Evolutionary conservation across 257 asterid species (phyloP).

Genomic region (Solanum neorickii): DNA sequence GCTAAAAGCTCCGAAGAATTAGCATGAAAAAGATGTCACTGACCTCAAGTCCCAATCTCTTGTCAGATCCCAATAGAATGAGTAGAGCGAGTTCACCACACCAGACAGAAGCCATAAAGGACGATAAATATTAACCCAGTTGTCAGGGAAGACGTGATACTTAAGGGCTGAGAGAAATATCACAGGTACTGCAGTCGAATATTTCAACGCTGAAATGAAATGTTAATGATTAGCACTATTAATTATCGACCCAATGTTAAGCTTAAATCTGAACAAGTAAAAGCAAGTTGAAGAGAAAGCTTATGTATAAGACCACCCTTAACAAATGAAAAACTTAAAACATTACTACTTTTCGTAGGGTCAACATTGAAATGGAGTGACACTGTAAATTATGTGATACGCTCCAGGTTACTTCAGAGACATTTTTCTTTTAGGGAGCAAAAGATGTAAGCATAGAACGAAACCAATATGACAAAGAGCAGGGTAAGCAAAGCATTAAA

Average conservation of each 20-base stretch:
- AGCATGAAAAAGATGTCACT: background rate
- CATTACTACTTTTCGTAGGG: background rate
- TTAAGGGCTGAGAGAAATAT: slow-evolving; percentile 89
- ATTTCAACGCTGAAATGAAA: slow-evolving; percentile 76
- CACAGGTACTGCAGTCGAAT: slow-evolving; percentile 93
- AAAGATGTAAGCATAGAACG: background rate
- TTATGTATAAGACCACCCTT: background rate
- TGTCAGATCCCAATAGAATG: slow-evolving; percentile 93
- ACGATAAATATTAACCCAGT: slow-evolving; percentile 65
- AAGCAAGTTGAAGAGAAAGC: background rate
- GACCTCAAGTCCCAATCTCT: slow-evolving; percentile 99
- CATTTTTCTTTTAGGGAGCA: background rate
- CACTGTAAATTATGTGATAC: background rate
- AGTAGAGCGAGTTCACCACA: slow-evolving; percentile 74
- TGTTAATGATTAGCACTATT: slow-evolving; percentile 13
- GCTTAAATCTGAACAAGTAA: background rate
- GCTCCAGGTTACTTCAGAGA: background rate
- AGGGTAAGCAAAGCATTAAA: background rate
- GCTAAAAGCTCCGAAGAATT: background rate
- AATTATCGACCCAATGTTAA: background rate
- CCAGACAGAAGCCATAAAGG: slow-evolving; percentile 91
- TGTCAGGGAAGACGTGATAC: slow-evolving; percentile 76
- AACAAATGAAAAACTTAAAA: background rate
- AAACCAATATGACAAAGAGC: background rate
- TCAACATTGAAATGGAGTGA: background rate